These are phyloP conservation scores for Mrakia blollopis DNA, from an alignment of 768 basidiomycete species.

Conservation along the genomic window DNA sequence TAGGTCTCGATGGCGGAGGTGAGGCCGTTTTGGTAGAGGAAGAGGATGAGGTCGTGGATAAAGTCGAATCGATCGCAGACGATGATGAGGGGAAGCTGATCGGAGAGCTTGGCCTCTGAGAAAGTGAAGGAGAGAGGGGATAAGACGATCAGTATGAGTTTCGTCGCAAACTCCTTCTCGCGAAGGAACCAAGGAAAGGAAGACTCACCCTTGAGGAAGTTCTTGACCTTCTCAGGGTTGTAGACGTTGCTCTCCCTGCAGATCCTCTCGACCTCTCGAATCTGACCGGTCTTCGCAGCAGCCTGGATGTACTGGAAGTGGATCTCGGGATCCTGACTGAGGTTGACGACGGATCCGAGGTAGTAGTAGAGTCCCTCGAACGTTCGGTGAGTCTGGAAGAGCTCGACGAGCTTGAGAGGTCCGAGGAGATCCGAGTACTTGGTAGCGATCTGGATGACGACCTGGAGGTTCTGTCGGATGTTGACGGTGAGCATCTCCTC, in stretches of 20 bases:
- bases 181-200: not conserved
- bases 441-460: constrained; percentile 94
- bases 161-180: not conserved
- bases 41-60: constrained; percentile 96
- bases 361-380: constrained; percentile 99
- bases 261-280: constrained; percentile 97
- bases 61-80: constrained; percentile 99
- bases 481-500: constrained; percentile 96
- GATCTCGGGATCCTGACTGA: constrained; percentile 92
- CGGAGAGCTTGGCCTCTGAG: constrained; percentile 92
- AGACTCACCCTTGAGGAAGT: constrained; percentile 43
- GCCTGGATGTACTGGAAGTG: constrained; percentile 99
- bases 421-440: constrained; percentile 98
- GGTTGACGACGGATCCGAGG: constrained; percentile 93
- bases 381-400: constrained; percentile 96
- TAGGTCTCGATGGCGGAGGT: constrained; percentile 99
- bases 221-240: constrained; percentile 99
- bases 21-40: constrained; percentile 95
- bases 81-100: constrained; percentile 97
- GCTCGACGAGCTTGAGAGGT: constrained; percentile 93
- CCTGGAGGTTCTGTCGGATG: constrained; percentile 93
- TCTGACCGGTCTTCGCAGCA: constrained; percentile 94
- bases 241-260: constrained; percentile 95
- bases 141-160: not conserved
- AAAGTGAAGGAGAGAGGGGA: constrained; percentile 45